Evolutionary conservation across 352 stramenopile species (phyloP).

Genomic region (Pythium periplocum): DNA sequence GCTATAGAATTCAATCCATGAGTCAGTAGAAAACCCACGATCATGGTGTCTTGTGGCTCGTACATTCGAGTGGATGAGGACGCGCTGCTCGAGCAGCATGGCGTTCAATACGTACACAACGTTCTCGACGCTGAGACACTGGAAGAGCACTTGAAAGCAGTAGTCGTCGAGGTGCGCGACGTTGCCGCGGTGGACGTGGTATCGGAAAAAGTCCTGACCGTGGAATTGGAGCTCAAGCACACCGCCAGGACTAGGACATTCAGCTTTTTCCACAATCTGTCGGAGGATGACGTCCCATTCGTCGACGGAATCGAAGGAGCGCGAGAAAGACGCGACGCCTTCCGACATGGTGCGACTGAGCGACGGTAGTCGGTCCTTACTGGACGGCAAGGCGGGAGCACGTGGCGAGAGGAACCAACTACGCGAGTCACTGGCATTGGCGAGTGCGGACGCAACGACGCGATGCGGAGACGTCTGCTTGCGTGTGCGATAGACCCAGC

Average conservation of each 20-base stretch:
- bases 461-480: constrained; percentile 23
- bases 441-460: constrained; percentile 38
- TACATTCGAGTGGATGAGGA: constrained; percentile 80
- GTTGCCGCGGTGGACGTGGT: constrained; percentile 60
- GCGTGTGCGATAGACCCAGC: constrained; percentile 54
- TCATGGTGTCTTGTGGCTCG: constrained; percentile 1
- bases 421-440: constrained; percentile 32
- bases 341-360: constrained; percentile 8
- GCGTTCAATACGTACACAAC: constrained; percentile 80
- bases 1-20: constrained; percentile 23
- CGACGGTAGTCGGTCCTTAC: constrained; percentile 3
- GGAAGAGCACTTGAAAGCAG: constrained; percentile 78
- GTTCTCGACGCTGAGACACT: constrained; percentile 74
- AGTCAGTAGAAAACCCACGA: constrained; percentile 3
- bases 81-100: constrained; percentile 77
- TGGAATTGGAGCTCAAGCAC: constrained; percentile 34
- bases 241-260: constrained; percentile 24
- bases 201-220: constrained; percentile 37
- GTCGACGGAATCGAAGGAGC: background rate
- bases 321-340: background rate
- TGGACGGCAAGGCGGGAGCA: background rate
- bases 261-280: constrained; percentile 29
- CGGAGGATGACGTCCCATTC: constrained; percentile 14
- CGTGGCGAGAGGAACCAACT: constrained; percentile 59
- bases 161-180: constrained; percentile 62